These are phyloP conservation scores for Annona cherimola DNA, from an alignment of 164 flowering plant species.

Conservation along the genomic window DNA sequence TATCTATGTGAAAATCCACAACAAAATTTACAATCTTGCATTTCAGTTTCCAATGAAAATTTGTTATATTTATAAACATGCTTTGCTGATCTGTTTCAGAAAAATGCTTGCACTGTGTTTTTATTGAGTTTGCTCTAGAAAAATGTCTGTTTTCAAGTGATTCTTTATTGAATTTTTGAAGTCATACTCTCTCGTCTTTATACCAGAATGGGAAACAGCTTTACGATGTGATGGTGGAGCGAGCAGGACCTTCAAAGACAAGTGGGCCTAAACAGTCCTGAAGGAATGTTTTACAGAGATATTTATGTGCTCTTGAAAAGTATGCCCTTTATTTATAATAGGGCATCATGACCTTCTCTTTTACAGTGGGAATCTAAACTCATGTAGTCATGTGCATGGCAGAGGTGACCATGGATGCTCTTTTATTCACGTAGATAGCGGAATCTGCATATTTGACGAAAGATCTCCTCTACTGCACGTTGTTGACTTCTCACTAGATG, in stretches of 20 bases:
- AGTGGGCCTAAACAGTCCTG: constrained; percentile 60
- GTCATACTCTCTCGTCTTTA: not conserved
- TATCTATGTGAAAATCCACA: not conserved
- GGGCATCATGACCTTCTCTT: not conserved
- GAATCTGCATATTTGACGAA: not conserved
- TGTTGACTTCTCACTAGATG: not conserved
- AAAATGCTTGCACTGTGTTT: not conserved
- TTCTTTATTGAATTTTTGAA: not conserved
- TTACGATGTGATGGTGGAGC: constrained; percentile 89
- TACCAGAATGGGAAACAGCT: constrained; percentile 84
- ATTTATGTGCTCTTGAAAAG: not conserved
- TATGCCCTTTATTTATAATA: not conserved
- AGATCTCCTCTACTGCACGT: not conserved
- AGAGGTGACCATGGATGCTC: not conserved
- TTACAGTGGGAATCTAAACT: not conserved
- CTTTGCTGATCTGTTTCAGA: not conserved
- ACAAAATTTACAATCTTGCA: not conserved
- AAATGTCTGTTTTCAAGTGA: not conserved
- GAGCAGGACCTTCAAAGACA: constrained; percentile 92
- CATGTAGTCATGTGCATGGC: not conserved
- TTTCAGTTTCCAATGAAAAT: not conserved
- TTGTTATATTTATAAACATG: not conserved
- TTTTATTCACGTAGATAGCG: not conserved
- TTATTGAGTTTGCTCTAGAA: not conserved
- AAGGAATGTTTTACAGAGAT: not conserved